Evolutionary conservation across 116 monocot species (phyloP).

Genomic region (Papilionanthe hybrid): DNA sequence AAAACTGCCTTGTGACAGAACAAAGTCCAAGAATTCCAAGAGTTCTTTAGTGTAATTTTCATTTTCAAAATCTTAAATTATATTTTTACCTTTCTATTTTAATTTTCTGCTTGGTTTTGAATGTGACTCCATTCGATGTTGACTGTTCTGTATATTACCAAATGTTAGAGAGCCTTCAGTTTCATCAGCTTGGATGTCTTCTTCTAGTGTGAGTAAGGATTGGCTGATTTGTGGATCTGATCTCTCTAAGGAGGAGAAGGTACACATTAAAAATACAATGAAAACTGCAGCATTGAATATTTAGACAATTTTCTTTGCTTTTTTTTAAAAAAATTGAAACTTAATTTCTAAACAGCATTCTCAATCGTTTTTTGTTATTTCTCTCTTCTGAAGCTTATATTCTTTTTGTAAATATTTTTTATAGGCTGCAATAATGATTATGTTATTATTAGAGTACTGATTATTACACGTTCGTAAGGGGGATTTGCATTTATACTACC

Average conservation of each 20-base stretch:
- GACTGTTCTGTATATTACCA: background rate
- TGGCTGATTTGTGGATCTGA: conserved; percentile 74
- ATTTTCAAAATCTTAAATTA: background rate
- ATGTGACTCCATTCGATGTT: background rate
- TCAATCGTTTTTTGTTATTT: background rate
- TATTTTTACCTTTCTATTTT: conserved; percentile 7
- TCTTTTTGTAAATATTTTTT: background rate
- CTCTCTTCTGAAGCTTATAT: background rate
- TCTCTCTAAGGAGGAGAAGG: conserved; percentile 53
- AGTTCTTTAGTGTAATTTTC: background rate
- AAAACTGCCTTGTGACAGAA: conserved; percentile 56
- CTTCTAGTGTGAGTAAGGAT: conserved; percentile 21
- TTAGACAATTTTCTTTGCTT: too few relatives aligned
- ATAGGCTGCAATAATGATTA: background rate
- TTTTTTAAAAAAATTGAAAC: too few relatives aligned
- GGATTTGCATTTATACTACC: too few relatives aligned
- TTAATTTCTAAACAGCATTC: background rate
- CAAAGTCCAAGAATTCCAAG: conserved; percentile 25
- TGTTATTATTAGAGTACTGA: background rate
- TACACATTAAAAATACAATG: conserved; percentile 9
- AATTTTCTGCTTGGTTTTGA: background rate
- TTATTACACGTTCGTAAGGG: too few relatives aligned
- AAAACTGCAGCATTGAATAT: background rate
- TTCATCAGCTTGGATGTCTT: conserved; percentile 26
- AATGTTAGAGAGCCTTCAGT: conserved; percentile 12